Conservation (phyloP, 2,329 filamentous ascomycete genomes). For the Paraconiothyrium sp. region DNA sequence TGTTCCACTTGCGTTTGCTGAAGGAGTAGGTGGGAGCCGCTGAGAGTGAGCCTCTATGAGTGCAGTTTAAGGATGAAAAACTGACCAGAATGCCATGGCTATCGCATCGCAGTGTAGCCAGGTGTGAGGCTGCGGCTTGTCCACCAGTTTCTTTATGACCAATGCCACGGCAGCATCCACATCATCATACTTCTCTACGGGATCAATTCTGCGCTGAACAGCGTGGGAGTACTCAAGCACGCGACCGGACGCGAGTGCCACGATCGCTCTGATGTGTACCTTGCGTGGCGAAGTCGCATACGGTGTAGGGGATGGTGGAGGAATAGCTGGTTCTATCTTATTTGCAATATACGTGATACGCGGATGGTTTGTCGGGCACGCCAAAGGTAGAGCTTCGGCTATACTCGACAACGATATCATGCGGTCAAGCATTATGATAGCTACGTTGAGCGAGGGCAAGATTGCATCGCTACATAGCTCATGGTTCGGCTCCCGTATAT, state of each 20-base stretch:
- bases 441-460: constrained; percentile 19
- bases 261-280: constrained; percentile 22
- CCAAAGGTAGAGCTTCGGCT: constrained; percentile 8
- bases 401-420: constrained; percentile 16
- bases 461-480: neutral
- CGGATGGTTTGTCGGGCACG: constrained; percentile 11
- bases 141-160: constrained; percentile 21
- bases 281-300: constrained; percentile 24
- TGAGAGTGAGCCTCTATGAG: neutral
- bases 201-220: constrained; percentile 5
- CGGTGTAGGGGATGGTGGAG: constrained; percentile 10
- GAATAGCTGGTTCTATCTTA: constrained; percentile 9
- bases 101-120: constrained; percentile 28
- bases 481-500: neutral
- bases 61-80: neutral
- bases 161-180: constrained; percentile 15
- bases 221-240: constrained; percentile 20
- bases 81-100: constrained; percentile 25
- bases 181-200: constrained; percentile 17
- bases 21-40: constrained; percentile 22
- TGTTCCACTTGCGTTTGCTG: constrained; percentile 17
- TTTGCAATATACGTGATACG: constrained; percentile 12
- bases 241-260: constrained; percentile 20
- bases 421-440: constrained; percentile 26
- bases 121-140: constrained; percentile 23